Base-by-base conservation (phyloP, 352 stramenopile species). In the Phytophthora vignae region DNA sequence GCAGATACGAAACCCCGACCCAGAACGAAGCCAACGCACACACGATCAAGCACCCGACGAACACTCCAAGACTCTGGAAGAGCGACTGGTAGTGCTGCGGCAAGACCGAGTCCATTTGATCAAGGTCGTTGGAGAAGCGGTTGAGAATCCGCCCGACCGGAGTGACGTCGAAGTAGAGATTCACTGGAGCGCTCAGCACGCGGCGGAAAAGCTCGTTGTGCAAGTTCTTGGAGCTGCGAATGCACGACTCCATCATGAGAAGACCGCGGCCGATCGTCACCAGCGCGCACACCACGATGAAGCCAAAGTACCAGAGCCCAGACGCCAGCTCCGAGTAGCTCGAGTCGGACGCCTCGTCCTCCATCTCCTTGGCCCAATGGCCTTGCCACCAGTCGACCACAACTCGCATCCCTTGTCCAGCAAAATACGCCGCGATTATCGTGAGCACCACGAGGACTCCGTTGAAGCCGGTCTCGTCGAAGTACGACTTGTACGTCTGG, bases 1-100 rank as follows among this genome's bases (percentile, higher is more conserved):
- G 93, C 7, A 93, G 57, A 29, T 92, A 87, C 33, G 89, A 79
- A 8, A 91, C 15, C 0, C 73, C 69, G 36, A 93, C 71, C 70
- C 69, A 82, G 48, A 76, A 74, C 0, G 75, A 87, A 21, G 78
- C 69, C 17, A 80, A 50, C 1, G 69, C 79, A 17, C 69, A 89
- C 4, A 90, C 81, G 0, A 84, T 69, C 42, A 87, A 63, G 12
- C 66, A 76, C 5, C 76, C 77, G 0, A 82, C 46, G 25, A 77
- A 71, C 21, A 87, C 63, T 0, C 66, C 56, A 17, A 86, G 22
- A n/a, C 56, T 74, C 55, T 83, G 71, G 22, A 82, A 68, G 7
- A 79, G 49, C 2, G 46, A 33, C 22, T 80, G 70, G 50, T 82
- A 85, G 52, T 86, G 76, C 6, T 80, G 69, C 40, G 79, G 75